Percentiles rank a stretch among this genome's conserved stretches.
These are phyloP conservation scores for Pelargonium cotyledonis DNA, from an alignment of 441 rosid species.

Conservation along the genomic window DNA sequence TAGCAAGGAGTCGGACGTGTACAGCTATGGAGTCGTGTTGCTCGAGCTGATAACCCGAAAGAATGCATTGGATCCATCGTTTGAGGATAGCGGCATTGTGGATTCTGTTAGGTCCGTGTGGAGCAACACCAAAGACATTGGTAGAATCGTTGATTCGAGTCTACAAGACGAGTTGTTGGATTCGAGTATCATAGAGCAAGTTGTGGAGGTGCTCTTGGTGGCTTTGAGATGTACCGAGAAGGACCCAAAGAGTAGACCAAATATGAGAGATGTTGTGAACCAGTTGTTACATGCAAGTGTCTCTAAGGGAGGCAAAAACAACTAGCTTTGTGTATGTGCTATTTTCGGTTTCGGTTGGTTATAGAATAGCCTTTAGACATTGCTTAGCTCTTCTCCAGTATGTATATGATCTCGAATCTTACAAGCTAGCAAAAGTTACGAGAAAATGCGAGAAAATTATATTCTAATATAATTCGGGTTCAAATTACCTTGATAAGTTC, in stretches of 20 bases:
- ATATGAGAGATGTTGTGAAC: slow-evolving; percentile 70
- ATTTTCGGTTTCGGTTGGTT: neutral
- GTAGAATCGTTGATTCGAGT: slow-evolving; percentile 37
- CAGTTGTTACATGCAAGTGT: slow-evolving; percentile 30
- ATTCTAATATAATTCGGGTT: too few relatives aligned
- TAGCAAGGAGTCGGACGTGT: slow-evolving; percentile 67
- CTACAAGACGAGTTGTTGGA: slow-evolving; percentile 43
- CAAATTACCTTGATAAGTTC: too few relatives aligned
- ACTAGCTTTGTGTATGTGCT: neutral
- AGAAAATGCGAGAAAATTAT: too few relatives aligned
- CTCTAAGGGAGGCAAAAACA: slow-evolving; percentile 7
- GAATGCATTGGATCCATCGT: slow-evolving; percentile 48
- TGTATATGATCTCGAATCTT: too few relatives aligned
- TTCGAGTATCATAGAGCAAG: slow-evolving; percentile 40
- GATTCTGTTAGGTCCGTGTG: slow-evolving; percentile 43
- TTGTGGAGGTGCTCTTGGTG: slow-evolving; percentile 30
- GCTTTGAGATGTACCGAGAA: slow-evolving; percentile 51
- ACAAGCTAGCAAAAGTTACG: too few relatives aligned
- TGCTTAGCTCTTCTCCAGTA: too few relatives aligned
- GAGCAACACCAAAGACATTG: slow-evolving; percentile 30
- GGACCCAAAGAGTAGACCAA: slow-evolving; percentile 53
- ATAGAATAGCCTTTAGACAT: too few relatives aligned
- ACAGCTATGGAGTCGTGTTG: slow-evolving; percentile 68
- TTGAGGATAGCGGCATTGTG: slow-evolving; percentile 42
- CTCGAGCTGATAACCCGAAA: slow-evolving; percentile 63